Conservation (phyloP, 176 grass and related monocot species). For the Carex myosuroides region DNA sequence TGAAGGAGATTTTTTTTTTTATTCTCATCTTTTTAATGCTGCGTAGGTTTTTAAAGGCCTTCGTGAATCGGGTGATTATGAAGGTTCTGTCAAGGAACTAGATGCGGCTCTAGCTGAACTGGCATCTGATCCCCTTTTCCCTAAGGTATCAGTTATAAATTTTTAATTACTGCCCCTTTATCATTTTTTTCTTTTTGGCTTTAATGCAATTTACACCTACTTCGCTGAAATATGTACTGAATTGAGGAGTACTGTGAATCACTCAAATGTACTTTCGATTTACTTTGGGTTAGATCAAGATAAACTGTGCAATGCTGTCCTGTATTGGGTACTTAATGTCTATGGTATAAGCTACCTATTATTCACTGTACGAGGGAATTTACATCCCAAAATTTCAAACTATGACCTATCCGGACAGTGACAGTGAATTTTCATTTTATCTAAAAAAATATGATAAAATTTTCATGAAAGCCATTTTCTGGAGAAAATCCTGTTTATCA, state of each 20-base stretch:
- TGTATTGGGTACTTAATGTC: not conserved
- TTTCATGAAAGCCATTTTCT: not conserved
- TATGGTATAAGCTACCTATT: not conserved
- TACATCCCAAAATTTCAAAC: not conserved
- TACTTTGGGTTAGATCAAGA: not conserved
- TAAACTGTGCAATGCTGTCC: not conserved
- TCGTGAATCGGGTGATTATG: constrained; percentile 33
- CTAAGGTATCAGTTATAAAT: constrained; percentile 34
- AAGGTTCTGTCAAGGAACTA: constrained; percentile 48
- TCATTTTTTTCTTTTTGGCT: not conserved
- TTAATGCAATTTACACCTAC: not conserved
- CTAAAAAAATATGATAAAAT: not conserved
- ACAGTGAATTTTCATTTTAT: not conserved
- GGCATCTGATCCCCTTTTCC: constrained; percentile 42
- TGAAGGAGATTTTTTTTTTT: too few species aligned
- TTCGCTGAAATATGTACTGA: not conserved
- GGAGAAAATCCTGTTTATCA: not conserved
- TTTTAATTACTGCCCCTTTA: not conserved
- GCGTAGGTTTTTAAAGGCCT: constrained; percentile 52
- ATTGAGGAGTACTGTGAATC: not conserved
- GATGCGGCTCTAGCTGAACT: constrained; percentile 45
- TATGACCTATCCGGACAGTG: not conserved
- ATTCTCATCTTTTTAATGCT: not conserved
- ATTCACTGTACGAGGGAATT: not conserved
- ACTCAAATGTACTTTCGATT: not conserved